Percentiles rank a stretch among this genome's conserved stretches.
Conservation (phyloP, 2,329 filamentous ascomycete genomes). For the Venturiaceae sp. region DNA sequence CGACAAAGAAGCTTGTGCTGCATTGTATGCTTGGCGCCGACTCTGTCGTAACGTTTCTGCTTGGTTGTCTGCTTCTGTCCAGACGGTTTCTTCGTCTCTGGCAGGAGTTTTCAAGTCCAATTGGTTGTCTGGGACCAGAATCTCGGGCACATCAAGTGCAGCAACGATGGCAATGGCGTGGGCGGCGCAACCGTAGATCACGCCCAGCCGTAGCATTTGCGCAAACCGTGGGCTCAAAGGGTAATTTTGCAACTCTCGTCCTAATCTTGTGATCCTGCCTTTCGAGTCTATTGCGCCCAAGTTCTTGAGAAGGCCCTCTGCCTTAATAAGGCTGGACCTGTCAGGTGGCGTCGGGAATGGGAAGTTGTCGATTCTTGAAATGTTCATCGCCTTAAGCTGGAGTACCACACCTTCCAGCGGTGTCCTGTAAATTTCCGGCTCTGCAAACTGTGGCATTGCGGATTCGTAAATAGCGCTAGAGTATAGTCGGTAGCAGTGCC, state of each 20-base stretch:
- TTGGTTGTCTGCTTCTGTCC: slow-evolving; percentile 56
- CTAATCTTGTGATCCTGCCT: slow-evolving; percentile 69
- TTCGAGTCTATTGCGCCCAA: slow-evolving; percentile 66
- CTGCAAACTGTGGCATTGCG: slow-evolving; percentile 76
- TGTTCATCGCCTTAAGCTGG: slow-evolving; percentile 89
- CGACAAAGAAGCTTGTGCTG: slow-evolving; percentile 69
- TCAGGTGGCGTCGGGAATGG: slow-evolving; percentile 91
- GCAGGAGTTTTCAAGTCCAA: slow-evolving; percentile 50
- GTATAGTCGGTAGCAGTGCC: slow-evolving; percentile 91
- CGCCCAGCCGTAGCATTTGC: slow-evolving; percentile 82
- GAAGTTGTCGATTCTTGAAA: slow-evolving; percentile 85
- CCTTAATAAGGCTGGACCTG: slow-evolving; percentile 62
- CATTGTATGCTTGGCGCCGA: slow-evolving; percentile 55
- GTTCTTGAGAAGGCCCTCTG: slow-evolving; percentile 79
- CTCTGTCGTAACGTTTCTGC: slow-evolving; percentile 62
- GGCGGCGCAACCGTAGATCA: slow-evolving; percentile 70
- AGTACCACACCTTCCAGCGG: slow-evolving; percentile 84
- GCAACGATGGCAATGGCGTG: slow-evolving; percentile 86
- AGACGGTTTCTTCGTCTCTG: slow-evolving; percentile 35
- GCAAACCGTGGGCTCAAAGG: slow-evolving; percentile 85
- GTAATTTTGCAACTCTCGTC: slow-evolving; percentile 76
- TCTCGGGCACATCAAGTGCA: slow-evolving; percentile 75
- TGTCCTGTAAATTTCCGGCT: slow-evolving; percentile 82
- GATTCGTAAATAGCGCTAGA: slow-evolving; percentile 90
- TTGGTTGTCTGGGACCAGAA: slow-evolving; percentile 77